Base-by-base conservation (phyloP, 306 rosid species). In the Chamaecrista fasciculata region DNA sequence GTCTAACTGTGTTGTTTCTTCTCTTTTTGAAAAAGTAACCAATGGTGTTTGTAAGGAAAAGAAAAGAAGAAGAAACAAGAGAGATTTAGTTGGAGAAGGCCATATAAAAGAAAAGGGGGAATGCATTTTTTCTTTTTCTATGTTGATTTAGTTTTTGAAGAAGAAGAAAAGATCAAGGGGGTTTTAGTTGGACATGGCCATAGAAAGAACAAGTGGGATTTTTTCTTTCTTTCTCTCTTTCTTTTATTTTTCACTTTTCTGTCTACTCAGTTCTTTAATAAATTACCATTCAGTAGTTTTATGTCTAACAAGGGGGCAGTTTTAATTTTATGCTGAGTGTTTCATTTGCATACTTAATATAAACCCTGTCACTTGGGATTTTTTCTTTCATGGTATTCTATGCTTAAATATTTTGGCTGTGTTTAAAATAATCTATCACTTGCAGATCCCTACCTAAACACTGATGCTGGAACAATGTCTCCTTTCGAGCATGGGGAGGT, bases 401-500 rank as follows among this genome's bases (percentile, higher is more conserved):
- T 47, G 63, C 56, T 59, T 9, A 2, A 26, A 33, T 58, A 11
- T 67, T 29, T 21, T 43, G 18, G 4, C 64, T 26, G 15, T 73
- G 39, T 71, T 81, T 70, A 14, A 37, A 46, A 49, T 62, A 51
- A 40, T 46, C 59, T 51, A 14, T 61, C 50, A 14, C 51, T 44
- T 82, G 83, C 84, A 90, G 95, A 90, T 73, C 96, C 96, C 48
- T 90, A 90, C 79, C 80, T 90, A 70, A 90, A 90, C 84, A 90
- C 95, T 0, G 95, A 90, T 84, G 96, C 96, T 0, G 95, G 96
- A 46, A 87, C 95, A 44, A 90, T 90, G 96, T 87, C 96, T 70
- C 95, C 96, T 53, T 90, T 90, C 68, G 91, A 87, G 78, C 96
- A 90, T 47, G 91, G 96, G 57, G 96, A 90, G 75, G 96, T 90